Evolutionary conservation across 225 moss, liverwort and hornwort genomes (phyloP), one percentile per base, ranked within the genome.

Genomic region (Neckera pumila): DNA sequence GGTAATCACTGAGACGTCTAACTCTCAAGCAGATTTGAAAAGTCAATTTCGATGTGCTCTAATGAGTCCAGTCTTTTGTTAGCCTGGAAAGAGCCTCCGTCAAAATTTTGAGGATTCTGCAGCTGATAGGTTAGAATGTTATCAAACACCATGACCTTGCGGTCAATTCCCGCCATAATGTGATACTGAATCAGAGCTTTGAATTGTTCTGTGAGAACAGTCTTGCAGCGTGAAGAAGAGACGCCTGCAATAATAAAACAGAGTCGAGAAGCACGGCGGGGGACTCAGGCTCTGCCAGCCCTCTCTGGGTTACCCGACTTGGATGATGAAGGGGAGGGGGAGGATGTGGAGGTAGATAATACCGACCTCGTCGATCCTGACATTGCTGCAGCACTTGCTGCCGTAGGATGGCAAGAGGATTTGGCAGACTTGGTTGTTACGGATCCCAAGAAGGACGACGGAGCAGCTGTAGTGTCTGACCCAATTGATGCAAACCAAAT

Each of bases 361-460:
- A 92, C 91, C 57, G 96, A 97, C 89, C 94, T 95, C 81, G 88
- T 94, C 88, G 98, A 99, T 89, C 96, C 98, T 80, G 97, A 97
- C 51, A 91, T 99, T 86, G 95, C 93, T 85, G 95, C 96, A 87
- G 97, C 96, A 57, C 91, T 99, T 82, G 94, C 95, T 92, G 93
- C 95, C 83, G 94, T 97, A 82, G 99, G 99, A 61, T 99, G 97
- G 99, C 95, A 95, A 94, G 96, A 97, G 70, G 85, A 89, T 83
- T 84, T 87, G 79, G 91, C 91, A 89, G 94, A 78, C 26, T 71
- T 74, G 82, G 54, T 61, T 62, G 56, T 76, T 65, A n/a, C 53
- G 69, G 87, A 61, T 88, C 38, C 79, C 82, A 92, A 85, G 86
- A 90, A 62, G 71, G 63, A 75, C 67, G 60, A 36, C 38, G 88